These are phyloP conservation scores for Leccinum obscurum DNA, from an alignment of 768 basidiomycete species.

Conservation along the genomic window DNA sequence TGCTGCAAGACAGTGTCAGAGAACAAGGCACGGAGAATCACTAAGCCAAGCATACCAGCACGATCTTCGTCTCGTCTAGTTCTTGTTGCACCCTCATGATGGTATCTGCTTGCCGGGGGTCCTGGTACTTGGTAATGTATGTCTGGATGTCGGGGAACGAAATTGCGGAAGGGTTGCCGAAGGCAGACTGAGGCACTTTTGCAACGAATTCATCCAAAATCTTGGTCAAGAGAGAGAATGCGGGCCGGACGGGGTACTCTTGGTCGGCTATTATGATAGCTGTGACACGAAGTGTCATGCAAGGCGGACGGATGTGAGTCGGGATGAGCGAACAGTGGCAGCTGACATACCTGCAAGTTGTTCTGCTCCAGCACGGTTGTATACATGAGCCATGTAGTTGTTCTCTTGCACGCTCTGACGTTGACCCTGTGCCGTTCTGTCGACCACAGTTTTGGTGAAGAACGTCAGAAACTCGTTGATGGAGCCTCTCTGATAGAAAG, in stretches of 20 bases:
- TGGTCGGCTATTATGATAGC: conserved; percentile 92
- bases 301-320: neutral
- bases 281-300: conserved; percentile 31
- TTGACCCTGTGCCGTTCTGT: conserved; percentile 83
- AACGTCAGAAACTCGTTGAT: conserved; percentile 93
- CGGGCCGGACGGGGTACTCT: conserved; percentile 95
- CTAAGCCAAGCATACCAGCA: conserved; percentile 61
- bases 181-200: conserved; percentile 73
- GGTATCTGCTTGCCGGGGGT: conserved; percentile 94
- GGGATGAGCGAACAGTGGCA: neutral
- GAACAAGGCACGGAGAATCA: neutral
- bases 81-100: conserved; percentile 99
- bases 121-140: conserved; percentile 92
- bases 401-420: conserved; percentile 95
- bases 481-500: conserved; percentile 89
- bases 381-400: conserved; percentile 89
- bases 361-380: conserved; percentile 86
- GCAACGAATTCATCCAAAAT: conserved; percentile 88
- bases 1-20: conserved; percentile 54
- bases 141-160: conserved; percentile 74
- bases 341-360: conserved; percentile 70
- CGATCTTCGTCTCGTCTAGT: conserved; percentile 98
- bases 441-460: conserved; percentile 89
- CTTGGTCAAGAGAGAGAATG: conserved; percentile 93
- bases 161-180: conserved; percentile 62